These are phyloP conservation scores for Alternaria brassicae DNA, from an alignment of 2,329 filamentous ascomycete species.

Conservation along the genomic window DNA sequence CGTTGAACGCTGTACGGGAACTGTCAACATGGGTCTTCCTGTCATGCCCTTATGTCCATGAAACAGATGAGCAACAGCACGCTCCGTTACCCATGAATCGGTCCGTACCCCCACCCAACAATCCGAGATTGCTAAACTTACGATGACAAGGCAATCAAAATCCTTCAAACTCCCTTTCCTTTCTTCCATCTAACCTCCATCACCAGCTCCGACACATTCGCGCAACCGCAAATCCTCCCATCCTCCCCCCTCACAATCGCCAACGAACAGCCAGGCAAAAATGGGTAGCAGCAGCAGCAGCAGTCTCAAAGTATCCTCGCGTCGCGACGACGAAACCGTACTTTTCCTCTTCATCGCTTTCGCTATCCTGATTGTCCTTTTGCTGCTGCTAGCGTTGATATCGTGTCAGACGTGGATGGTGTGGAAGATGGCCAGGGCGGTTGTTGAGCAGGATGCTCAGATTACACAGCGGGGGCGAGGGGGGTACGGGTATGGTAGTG, in stretches of 20 bases:
- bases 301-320: background rate
- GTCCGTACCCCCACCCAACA: background rate
- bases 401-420: conserved; percentile 35
- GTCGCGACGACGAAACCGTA: conserved; percentile 19
- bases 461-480: conserved; percentile 9
- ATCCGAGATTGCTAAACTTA: background rate
- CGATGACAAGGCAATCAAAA: background rate
- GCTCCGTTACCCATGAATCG: background rate
- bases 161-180: background rate
- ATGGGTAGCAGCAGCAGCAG: conserved; percentile 3
- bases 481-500: background rate
- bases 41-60: conserved; percentile 1
- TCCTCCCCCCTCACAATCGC: background rate
- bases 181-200: background rate
- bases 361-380: conserved; percentile 32
- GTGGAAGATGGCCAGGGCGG: conserved; percentile 30
- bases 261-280: conserved; percentile 3
- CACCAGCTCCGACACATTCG: background rate
- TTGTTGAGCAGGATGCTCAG: conserved; percentile 28
- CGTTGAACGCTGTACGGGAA: background rate
- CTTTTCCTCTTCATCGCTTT: conserved; percentile 39
- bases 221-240: background rate
- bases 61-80: conserved; percentile 23
- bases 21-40: background rate
- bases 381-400: conserved; percentile 28